Conservation (phyloP, 1,139 yeast species). For the Debaryomycetaceae sp. region DNA sequence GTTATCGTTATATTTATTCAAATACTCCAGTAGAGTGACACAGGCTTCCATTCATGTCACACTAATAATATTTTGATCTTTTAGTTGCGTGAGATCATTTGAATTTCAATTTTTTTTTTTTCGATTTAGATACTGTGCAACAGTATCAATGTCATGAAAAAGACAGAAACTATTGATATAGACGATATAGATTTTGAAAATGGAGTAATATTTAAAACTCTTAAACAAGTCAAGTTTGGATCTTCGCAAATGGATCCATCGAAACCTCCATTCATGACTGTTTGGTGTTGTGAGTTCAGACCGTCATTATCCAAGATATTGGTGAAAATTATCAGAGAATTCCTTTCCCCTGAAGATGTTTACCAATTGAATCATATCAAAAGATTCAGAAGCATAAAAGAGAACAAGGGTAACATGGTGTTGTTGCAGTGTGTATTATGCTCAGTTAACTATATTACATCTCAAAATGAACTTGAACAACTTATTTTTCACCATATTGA, state of each 20-base stretch:
- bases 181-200: constrained; percentile 42
- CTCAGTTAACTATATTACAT: constrained; percentile 15
- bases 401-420: constrained; percentile 5
- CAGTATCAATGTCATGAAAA: no score
- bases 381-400: constrained; percentile 24
- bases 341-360: constrained; percentile 25
- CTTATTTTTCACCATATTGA: constrained; percentile 13
- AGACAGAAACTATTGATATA: not conserved
- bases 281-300: constrained; percentile 52
- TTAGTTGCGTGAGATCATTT: no score
- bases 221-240: constrained; percentile 46
- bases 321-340: constrained; percentile 24
- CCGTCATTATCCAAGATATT: constrained; percentile 30
- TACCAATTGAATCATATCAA: constrained; percentile 29
- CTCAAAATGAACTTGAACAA: constrained; percentile 13
- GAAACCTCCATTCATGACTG: constrained; percentile 36
- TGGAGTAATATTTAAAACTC: constrained; percentile 44
- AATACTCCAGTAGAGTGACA: not conserved
- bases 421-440: constrained; percentile 27
- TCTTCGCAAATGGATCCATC: constrained; percentile 23
- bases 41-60: not conserved
- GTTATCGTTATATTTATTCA: not conserved
- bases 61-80: not conserved
- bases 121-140: no score
- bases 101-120: no score